phyloP scores from a whole-genome alignment of 2,329 filamentous ascomycete species.

The Calonectria honghensis region DNA sequence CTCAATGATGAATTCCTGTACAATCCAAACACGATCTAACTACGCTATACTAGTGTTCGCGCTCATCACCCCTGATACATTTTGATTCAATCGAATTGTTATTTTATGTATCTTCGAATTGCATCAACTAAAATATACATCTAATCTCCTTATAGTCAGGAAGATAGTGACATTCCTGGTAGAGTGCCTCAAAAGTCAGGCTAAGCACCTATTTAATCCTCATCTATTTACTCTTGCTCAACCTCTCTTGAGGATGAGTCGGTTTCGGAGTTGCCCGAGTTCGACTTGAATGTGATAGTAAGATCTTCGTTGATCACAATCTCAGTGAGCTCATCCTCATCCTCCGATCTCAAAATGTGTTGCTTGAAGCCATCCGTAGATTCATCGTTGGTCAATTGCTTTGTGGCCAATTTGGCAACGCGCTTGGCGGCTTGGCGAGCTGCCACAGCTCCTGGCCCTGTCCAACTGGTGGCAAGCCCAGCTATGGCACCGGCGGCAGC shows the following conservation, averaged over 20 bases:
- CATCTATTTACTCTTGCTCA: background rate
- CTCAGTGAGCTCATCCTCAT: slow-evolving; percentile 37
- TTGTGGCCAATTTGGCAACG: slow-evolving; percentile 7
- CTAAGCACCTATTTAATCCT: too few relatives aligned
- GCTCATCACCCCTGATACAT: too few relatives aligned
- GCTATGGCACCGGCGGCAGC: slow-evolving; percentile 15
- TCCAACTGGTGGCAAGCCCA: slow-evolving; percentile 1
- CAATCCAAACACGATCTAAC: too few relatives aligned
- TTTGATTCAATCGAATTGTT: too few relatives aligned
- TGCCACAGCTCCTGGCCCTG: slow-evolving; percentile 14
- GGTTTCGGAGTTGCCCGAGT: slow-evolving; percentile 43
- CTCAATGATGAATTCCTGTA: too few relatives aligned
- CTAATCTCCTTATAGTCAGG: too few relatives aligned
- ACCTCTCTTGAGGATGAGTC: background rate
- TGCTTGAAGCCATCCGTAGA: slow-evolving; percentile 42
- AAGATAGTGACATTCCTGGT: too few relatives aligned
- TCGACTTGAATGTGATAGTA: slow-evolving; percentile 42
- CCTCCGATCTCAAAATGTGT: slow-evolving; percentile 41
- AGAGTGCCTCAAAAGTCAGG: too few relatives aligned
- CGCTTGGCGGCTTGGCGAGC: slow-evolving; percentile 9
- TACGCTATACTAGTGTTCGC: too few relatives aligned
- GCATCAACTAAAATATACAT: too few relatives aligned
- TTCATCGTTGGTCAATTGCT: slow-evolving; percentile 31
- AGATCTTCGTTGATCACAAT: slow-evolving; percentile 42
- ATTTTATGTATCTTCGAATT: too few relatives aligned